These are phyloP conservation scores for Pseudozyma flocculosa DNA, from an alignment of 1,284 basidiomycete species.

Conservation along the genomic window DNA sequence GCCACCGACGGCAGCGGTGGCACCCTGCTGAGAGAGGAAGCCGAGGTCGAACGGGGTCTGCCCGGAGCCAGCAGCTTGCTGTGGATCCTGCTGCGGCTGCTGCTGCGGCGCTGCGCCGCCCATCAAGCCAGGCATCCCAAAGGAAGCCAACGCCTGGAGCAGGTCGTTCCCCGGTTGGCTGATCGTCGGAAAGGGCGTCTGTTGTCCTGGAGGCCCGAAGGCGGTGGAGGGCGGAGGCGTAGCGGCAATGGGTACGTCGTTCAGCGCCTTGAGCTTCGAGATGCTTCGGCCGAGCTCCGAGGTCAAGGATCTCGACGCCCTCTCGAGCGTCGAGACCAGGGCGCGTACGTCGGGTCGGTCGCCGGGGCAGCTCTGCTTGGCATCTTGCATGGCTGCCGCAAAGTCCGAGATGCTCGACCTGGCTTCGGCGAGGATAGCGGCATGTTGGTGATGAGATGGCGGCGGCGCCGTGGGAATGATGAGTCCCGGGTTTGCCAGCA, in stretches of 20 bases:
- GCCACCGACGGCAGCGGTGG: no score
- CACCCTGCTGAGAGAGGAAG: conserved; percentile 8
- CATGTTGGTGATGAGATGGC: conserved; percentile 19
- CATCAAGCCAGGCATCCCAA: conserved; percentile 9
- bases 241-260: conserved; percentile 4
- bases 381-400: conserved; percentile 15
- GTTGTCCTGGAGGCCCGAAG: background rate
- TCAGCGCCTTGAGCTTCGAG: conserved; percentile 16
- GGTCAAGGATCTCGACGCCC: conserved; percentile 14
- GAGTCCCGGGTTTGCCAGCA: conserved; percentile 8
- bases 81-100: conserved; percentile 7
- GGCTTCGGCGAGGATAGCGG: conserved; percentile 16
- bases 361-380: conserved; percentile 16
- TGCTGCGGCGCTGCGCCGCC: conserved; percentile 9
- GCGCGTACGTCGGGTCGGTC: conserved; percentile 27
- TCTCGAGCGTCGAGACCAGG: conserved; percentile 18
- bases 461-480: conserved; percentile 4
- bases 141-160: conserved; percentile 12
- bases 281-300: conserved; percentile 24
- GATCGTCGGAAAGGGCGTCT: background rate
- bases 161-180: conserved; percentile 8
- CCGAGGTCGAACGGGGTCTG: conserved; percentile 17
- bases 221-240: no score
- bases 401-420: conserved; percentile 21
- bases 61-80: background rate